phyloP scores from a whole-genome alignment of 371 early-diverging fungal genomes.

The Apophysomyces ossiformis region DNA sequence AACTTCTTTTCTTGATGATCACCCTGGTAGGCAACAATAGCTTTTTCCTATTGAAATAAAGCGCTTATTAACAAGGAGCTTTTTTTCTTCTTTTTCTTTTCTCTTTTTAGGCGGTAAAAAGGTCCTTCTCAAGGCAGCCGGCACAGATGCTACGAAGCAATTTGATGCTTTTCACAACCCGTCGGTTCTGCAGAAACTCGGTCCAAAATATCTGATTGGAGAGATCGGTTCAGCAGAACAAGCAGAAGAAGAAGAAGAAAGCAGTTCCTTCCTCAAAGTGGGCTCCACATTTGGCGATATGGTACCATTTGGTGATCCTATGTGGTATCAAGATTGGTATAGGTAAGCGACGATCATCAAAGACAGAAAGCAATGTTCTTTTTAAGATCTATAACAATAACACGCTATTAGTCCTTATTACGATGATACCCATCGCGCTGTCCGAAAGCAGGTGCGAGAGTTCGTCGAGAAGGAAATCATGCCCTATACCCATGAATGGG shows the following conservation, averaged over 20 bases:
- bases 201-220: conserved; percentile 63
- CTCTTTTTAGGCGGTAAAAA: conserved; percentile 51
- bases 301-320: conserved; percentile 85
- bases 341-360: conserved; percentile 22
- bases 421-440: conserved; percentile 75
- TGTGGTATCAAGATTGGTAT: conserved; percentile 81
- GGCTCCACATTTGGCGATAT: conserved; percentile 72
- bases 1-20: conserved; percentile 78
- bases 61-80: no score
- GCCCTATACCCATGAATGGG: conserved; percentile 86
- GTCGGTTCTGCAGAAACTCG: conserved; percentile 62
- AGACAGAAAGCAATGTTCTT: conserved; percentile 1
- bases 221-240: conserved; percentile 43
- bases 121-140: conserved; percentile 80
- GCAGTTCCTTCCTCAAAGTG: conserved; percentile 17
- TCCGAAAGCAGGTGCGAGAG: conserved; percentile 71
- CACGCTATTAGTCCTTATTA: conserved; percentile 64
- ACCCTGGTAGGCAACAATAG: conserved; percentile 48
- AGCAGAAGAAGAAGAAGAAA: conserved; percentile 27
- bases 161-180: conserved; percentile 86
- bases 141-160: conserved; percentile 87
- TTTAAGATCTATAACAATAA: not conserved
- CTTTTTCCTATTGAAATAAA: not conserved
- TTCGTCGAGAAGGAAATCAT: conserved; percentile 84
- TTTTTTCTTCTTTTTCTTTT: no score